Evolutionary conservation across 2,329 filamentous ascomycete species (phyloP), one percentile per base, ranked within the genome.

Genomic region (Falciphora oryzae): DNA sequence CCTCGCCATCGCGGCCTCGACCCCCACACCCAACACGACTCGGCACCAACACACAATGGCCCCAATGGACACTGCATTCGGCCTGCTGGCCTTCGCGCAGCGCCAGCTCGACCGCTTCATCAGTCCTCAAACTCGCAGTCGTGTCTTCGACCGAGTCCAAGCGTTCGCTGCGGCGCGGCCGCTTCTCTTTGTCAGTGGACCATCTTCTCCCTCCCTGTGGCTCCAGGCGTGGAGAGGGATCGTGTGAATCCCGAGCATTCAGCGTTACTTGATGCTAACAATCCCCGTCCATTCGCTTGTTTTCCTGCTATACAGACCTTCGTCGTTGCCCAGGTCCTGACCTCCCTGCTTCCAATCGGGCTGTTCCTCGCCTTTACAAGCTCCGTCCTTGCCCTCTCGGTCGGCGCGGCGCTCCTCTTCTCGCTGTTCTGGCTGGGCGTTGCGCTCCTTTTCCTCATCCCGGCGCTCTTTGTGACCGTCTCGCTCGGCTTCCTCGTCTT

Each of bases 331-430:
- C 90, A 93, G 73, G 70, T 88, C 65, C 74, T 86, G 65, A 81
- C 93, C 67, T 87, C 86, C 18, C 82, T 86, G 65, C 75, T 91
- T 18, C 91, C 91, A 1, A 70, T 93, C 65, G 75, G 87, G 57
- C 77, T 93, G 67, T 94, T 95, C 78, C 68, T 83, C 65, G 78
- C 84, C 69, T 92, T 93, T 79, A 80, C 83, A 64, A 69, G 88
- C 57, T 85, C 84, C 56, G 84, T 88, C 66, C 75, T 88, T 67
- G 74, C 87, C 67, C 83, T 92, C 73, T 84, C 88, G 22, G 72
- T 90, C 57, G 76, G 87, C 57, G 81, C 82, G 35, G 88, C 87
- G 16, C 71, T 91, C 56, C 70, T 87, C 65, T 91, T 91, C 78
- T 83, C 85, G 1, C 80, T 90, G 61, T 87, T 90, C 78, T 89